Base-by-base conservation (phyloP, 176 grass and related monocot genomes). In the Oryza rufipogon region DNA sequence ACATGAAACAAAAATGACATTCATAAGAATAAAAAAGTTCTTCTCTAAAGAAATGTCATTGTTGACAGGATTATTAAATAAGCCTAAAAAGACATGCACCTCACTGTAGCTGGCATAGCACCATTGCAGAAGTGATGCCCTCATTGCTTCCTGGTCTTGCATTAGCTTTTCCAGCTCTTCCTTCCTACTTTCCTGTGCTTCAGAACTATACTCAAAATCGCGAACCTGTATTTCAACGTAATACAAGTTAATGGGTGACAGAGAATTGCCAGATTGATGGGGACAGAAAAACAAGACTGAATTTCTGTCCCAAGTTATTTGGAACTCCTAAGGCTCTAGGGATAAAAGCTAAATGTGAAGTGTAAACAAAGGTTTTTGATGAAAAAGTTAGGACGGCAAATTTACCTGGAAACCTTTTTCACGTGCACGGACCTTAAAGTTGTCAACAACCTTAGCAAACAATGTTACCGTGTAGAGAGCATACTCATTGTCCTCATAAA, bases 41-140 rank as follows among this genome's bases (percentile, higher is more conserved):
- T 60, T 61, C 42, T 11, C 26, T 6, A 64, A 70, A 74, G 7
- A 60, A 76, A 64, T 70, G 20, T 16, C 36, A 47, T 25, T 76
- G 38, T 39, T 15, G 13, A 87, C 42, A 86, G 44, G 7, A 14
- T 23, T 16, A 68, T 45, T 85, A 4, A 70, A 42, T 78, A 78
- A 26, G 25, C 64, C 19, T 7, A 28, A 39, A 22, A 82, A 93
- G 25, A 36, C 14, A 73, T 88, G 12, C 90, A 99, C 96, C 96
- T 99, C 96, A 0, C 96, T 94, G 78, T 99, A 99, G 75, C 93
- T 99, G 36, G 96, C 93, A 92, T 94, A 93, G 56, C 93, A 99
- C 93, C 96, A 96, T 69, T 99, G 96, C 42, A 94, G 70, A 87
- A 99, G 93, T 56, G 91, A 96, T 12, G 87, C 87, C 74, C 87